Conservation (phyloP, 768 basidiomycete genomes). For the Mycena rebaudengoi region DNA sequence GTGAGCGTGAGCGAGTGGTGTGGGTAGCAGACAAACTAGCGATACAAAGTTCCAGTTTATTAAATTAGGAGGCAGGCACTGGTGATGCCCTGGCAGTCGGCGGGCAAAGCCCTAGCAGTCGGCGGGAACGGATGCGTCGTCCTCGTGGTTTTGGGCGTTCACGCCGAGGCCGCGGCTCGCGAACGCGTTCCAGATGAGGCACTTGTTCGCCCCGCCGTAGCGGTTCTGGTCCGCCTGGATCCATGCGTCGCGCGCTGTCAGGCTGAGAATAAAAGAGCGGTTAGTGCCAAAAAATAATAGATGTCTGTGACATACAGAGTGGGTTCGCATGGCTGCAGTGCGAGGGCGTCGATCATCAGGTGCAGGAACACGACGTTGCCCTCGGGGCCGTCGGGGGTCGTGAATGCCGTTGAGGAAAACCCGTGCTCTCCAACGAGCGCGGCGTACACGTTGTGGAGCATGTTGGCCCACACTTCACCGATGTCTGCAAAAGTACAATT, state of each 20-base stretch:
- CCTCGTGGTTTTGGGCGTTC: slow-evolving; percentile 5
- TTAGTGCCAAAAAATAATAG: too few relatives aligned
- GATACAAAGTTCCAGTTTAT: too few relatives aligned
- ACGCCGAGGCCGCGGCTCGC: slow-evolving; percentile 37
- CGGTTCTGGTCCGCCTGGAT: slow-evolving; percentile 50
- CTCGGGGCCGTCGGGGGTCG: slow-evolving; percentile 26
- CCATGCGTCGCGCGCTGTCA: slow-evolving; percentile 43
- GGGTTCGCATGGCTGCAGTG: slow-evolving; percentile 45
- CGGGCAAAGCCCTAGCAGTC: background rate
- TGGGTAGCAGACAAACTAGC: too few relatives aligned
- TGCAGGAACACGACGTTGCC: slow-evolving; percentile 48
- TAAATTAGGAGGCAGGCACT: too few relatives aligned
- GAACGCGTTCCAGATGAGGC: slow-evolving; percentile 48
- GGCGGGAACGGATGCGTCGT: background rate
- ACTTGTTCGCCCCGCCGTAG: slow-evolving; percentile 44
- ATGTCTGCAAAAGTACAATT: slow-evolving; percentile 6
- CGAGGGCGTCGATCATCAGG: slow-evolving; percentile 46
- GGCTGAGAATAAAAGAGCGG: slow-evolving; percentile 4
- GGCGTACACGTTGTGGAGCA: slow-evolving; percentile 21
- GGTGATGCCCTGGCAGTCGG: too few relatives aligned
- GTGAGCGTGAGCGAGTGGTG: too few relatives aligned
- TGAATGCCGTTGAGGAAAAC: slow-evolving; percentile 4
- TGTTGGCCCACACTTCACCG: slow-evolving; percentile 24
- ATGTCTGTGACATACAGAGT: slow-evolving; percentile 19
- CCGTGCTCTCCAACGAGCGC: slow-evolving; percentile 9